Percentiles rank a stretch among this genome's conserved stretches.
phyloP scores from a whole-genome alignment of 83 land plant species.

The Thuja plicata region DNA sequence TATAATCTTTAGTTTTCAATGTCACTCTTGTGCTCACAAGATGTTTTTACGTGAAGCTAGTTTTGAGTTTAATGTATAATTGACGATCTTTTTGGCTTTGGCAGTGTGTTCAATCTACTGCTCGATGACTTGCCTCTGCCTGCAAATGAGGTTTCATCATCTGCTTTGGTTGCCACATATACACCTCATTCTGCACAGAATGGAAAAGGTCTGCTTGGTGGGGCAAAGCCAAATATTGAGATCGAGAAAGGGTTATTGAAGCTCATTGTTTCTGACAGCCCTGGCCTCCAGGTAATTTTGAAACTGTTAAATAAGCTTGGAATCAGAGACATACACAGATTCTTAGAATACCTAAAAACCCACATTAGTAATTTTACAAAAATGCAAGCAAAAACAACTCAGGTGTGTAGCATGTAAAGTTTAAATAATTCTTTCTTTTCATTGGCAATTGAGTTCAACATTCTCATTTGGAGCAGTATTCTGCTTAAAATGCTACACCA shows the following conservation, averaged over 20 bases:
- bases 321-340: background rate
- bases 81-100: background rate
- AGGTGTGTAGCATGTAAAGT: background rate
- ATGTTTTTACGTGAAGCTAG: background rate
- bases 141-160: conserved; percentile 76
- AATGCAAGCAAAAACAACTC: background rate
- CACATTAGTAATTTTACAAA: background rate
- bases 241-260: conserved; percentile 83
- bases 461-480: background rate
- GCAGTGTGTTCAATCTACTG: conserved; percentile 83
- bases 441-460: background rate
- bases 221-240: conserved; percentile 45
- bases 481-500: background rate
- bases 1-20: background rate
- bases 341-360: background rate
- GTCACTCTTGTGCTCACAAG: background rate
- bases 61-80: background rate
- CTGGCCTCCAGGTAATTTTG: conserved; percentile 78
- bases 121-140: conserved; percentile 91
- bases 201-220: conserved; percentile 51
- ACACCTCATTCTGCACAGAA: conserved; percentile 36
- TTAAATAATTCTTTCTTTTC: background rate
- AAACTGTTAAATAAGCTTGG: background rate
- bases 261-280: conserved; percentile 79
- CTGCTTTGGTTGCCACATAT: conserved; percentile 73